Percentiles rank a stretch among this genome's conserved stretches.
These are phyloP conservation scores for Danielia reshetovae DNA, from an alignment of 805 yeast species.

Conservation along the genomic window DNA sequence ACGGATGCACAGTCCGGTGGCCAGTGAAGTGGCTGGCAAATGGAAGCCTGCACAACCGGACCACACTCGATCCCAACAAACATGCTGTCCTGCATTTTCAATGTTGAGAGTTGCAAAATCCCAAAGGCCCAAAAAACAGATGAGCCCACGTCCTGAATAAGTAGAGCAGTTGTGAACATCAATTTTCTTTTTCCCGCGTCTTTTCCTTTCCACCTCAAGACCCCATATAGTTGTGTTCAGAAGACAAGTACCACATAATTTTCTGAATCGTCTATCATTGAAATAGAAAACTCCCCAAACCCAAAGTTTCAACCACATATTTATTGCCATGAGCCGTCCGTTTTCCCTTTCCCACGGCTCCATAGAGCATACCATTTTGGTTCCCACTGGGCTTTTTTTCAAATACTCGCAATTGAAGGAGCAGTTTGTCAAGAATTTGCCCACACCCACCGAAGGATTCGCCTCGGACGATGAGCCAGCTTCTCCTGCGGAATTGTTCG, in stretches of 20 bases:
- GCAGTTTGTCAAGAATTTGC: slow-evolving; percentile 74
- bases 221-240: too few relatives aligned
- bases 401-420: slow-evolving; percentile 84
- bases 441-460: slow-evolving; percentile 76
- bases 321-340: slow-evolving; percentile 51
- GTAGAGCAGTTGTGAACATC: slow-evolving; percentile 1
- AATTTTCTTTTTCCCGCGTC: too few relatives aligned
- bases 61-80: slow-evolving; percentile 21
- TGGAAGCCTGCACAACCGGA: too few relatives aligned
- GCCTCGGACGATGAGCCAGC: slow-evolving; percentile 87
- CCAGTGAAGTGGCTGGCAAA: too few relatives aligned
- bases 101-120: slow-evolving; percentile 18
- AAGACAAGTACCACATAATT: too few relatives aligned
- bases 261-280: too few relatives aligned
- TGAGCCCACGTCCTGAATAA: slow-evolving; percentile 1
- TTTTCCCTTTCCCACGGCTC: slow-evolving; percentile 79
- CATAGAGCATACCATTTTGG: slow-evolving; percentile 82
- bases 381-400: slow-evolving; percentile 77
- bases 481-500: slow-evolving; percentile 79
- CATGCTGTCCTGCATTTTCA: slow-evolving; percentile 14
- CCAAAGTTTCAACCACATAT: too few relatives aligned
- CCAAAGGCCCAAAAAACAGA: slow-evolving; percentile 15
- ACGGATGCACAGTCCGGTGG: too few relatives aligned
- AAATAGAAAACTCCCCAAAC: too few relatives aligned
- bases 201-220: too few relatives aligned